Percentiles rank a stretch among this genome's conserved stretches.
Evolutionary conservation across 2,329 filamentous ascomycete genomes (phyloP).

Genomic region (Fusarium bactridioides): DNA sequence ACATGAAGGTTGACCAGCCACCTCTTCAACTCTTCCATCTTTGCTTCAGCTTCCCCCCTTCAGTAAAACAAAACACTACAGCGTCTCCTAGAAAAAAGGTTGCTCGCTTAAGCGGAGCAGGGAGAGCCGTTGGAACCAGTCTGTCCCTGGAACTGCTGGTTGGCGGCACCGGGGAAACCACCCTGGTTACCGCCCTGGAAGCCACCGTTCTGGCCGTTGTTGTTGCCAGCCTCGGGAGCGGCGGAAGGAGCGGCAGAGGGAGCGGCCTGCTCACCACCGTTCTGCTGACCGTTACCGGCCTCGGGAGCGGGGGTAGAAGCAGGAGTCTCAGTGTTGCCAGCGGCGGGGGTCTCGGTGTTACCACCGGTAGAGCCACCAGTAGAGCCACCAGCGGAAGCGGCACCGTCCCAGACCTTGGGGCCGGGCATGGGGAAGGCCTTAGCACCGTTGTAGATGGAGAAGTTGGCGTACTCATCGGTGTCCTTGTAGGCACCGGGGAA

Average conservation of each 20-base stretch:
- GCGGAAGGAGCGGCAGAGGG: background rate
- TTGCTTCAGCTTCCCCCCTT: constrained; percentile 5
- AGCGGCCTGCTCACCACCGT: background rate
- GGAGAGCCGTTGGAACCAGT: background rate
- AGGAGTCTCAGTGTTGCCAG: background rate
- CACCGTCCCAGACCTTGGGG: constrained; percentile 8
- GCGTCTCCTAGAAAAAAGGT: background rate
- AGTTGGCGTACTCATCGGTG: constrained; percentile 14
- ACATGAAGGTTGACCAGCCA: constrained; percentile 12
- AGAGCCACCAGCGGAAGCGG: background rate
- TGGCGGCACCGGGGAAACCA: constrained; percentile 1
- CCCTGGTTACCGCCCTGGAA: background rate
- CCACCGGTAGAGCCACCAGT: background rate
- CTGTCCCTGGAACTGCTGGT: background rate
- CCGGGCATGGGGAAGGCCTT: constrained; percentile 18
- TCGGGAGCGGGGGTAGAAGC: background rate
- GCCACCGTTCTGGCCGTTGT: background rate
- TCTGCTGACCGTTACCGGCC: background rate
- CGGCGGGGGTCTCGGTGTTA: background rate
- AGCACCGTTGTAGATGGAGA: constrained; percentile 19
- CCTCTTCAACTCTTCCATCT: background rate
- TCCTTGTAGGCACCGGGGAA: constrained; percentile 21
- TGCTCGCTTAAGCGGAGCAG: constrained; percentile 12
- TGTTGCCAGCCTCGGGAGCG: background rate
- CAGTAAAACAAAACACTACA: background rate